Percentiles rank a stretch among this genome's conserved stretches.
These are phyloP conservation scores for Talinum fruticosum DNA, from an alignment of 148 eudicot genomes.

Conservation along the genomic window DNA sequence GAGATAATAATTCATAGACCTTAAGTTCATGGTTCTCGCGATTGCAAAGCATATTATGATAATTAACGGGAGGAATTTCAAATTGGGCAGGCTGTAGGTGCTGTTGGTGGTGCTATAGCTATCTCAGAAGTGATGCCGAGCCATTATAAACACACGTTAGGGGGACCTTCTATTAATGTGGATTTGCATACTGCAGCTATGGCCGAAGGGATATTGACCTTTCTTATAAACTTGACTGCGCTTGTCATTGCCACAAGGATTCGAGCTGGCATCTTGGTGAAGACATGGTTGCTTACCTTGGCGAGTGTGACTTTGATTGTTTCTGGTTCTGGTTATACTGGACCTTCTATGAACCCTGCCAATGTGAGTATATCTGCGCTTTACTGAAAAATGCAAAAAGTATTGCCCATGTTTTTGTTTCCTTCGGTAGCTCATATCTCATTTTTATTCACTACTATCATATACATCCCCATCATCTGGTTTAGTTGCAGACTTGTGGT, in stretches of 20 bases:
- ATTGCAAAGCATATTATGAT: neutral
- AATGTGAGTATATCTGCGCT: conserved; percentile 51
- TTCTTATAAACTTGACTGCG: conserved; percentile 60
- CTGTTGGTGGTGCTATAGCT: conserved; percentile 73
- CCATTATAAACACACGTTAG: conserved; percentile 73
- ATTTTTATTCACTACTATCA: neutral
- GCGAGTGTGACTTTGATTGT: conserved; percentile 65
- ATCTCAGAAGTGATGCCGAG: conserved; percentile 69
- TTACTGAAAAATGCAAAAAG: neutral
- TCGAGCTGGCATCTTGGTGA: conserved; percentile 47
- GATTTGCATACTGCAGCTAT: conserved; percentile 84
- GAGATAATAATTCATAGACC: no score
- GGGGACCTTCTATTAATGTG: conserved; percentile 80
- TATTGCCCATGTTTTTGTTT: neutral
- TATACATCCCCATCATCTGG: no score
- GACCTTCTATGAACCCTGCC: conserved; percentile 94
- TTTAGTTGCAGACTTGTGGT: no score
- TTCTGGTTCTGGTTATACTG: conserved; percentile 69
- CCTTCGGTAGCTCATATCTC: neutral
- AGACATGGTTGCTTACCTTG: conserved; percentile 71
- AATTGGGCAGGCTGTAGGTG: conserved; percentile 80
- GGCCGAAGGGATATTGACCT: conserved; percentile 82
- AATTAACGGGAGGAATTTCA: neutral
- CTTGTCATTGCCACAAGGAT: conserved; percentile 61
- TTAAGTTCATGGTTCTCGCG: no score